Evolutionary conservation across 2,329 filamentous ascomycete species (phyloP).

Genomic region (Fusarium sp.): DNA sequence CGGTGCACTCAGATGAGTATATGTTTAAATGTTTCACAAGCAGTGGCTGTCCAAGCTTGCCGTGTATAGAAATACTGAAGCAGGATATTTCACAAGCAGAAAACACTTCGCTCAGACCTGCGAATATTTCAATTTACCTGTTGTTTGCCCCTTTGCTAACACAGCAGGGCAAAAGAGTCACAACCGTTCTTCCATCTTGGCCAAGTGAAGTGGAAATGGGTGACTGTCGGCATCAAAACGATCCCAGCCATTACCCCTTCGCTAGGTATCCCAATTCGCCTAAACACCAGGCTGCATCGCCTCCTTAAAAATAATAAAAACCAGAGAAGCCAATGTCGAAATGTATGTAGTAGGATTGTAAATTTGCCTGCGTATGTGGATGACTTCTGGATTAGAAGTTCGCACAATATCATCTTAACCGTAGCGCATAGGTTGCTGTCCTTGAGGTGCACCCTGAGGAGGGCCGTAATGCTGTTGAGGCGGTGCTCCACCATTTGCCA

Average conservation of each 20-base stretch:
- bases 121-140: not conserved
- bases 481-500: slow-evolving; percentile 60
- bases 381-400: not conserved
- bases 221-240: not conserved
- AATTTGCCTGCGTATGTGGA: not conserved
- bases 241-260: slow-evolving; percentile 5
- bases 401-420: slow-evolving; percentile 31
- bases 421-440: slow-evolving; percentile 50
- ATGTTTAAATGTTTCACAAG: not conserved
- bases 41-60: not conserved
- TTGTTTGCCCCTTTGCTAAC: not conserved
- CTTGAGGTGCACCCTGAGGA: slow-evolving; percentile 52
- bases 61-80: not conserved
- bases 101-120: not conserved
- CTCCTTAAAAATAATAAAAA: slow-evolving; percentile 12
- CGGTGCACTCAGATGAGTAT: not conserved
- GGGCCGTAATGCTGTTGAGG: slow-evolving; percentile 52
- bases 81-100: not conserved
- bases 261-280: slow-evolving; percentile 34
- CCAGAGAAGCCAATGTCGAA: not conserved
- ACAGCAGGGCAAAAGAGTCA: not conserved
- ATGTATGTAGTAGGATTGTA: not conserved
- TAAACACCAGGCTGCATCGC: slow-evolving; percentile 37
- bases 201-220: not conserved
- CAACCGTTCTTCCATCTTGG: not conserved